phyloP scores from a whole-genome alignment of 2,329 filamentous ascomycete species.

The Orbilia brochopaga region DNA sequence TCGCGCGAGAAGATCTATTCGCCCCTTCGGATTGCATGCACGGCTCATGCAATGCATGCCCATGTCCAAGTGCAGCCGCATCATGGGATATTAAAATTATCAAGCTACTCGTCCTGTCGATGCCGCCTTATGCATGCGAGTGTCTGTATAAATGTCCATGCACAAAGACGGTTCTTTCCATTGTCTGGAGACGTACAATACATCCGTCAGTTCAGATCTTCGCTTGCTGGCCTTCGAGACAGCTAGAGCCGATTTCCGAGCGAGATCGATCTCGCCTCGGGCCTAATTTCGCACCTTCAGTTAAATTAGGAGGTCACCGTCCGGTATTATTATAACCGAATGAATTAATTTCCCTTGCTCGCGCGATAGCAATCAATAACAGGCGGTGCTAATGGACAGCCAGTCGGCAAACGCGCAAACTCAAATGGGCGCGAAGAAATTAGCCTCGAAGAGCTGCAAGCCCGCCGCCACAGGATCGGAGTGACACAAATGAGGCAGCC shows the following conservation, averaged over 20 bases:
- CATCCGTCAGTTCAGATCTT: not conserved
- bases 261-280: constrained; percentile 25
- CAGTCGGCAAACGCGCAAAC: not conserved
- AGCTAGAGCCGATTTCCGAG: constrained; percentile 22
- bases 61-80: not conserved
- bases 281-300: not conserved
- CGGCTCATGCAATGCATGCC: not conserved
- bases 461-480: not conserved
- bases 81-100: too few species aligned
- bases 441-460: not conserved
- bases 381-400: not conserved
- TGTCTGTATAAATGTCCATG: not conserved
- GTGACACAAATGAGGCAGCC: constrained; percentile 1
- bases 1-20: not conserved
- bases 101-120: not conserved
- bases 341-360: not conserved
- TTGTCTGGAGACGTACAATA: not conserved
- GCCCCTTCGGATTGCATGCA: constrained; percentile 1
- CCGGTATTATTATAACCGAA: not conserved
- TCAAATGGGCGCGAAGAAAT: not conserved
- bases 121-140: not conserved
- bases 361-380: too few species aligned
- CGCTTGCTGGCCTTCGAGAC: constrained; percentile 6
- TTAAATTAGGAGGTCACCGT: not conserved
- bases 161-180: not conserved